phyloP scores from a whole-genome alignment of 73 alveolate species.

The Paramecium octaurelia region DNA sequence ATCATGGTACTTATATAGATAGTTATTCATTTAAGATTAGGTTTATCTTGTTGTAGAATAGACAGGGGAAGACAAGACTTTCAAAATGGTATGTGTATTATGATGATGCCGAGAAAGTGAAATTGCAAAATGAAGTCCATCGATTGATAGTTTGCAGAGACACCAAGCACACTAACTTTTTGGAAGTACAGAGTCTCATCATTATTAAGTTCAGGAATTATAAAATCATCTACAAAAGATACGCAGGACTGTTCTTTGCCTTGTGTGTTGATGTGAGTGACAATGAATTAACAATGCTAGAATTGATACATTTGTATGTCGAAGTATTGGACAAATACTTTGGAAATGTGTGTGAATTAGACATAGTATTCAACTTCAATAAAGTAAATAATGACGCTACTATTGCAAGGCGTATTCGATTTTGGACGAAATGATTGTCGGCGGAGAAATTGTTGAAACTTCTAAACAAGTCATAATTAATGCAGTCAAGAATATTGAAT shows the following conservation, averaged over 20 bases:
- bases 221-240: constrained; percentile 92
- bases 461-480: constrained; percentile 68
- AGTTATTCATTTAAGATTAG: constrained; percentile 65
- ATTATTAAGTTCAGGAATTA: constrained; percentile 75
- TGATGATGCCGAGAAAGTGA: constrained; percentile 78
- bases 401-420: constrained; percentile 86
- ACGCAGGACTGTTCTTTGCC: constrained; percentile 97
- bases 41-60: constrained; percentile 92
- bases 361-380: constrained; percentile 97
- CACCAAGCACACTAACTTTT: constrained; percentile 91
- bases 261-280: constrained; percentile 97
- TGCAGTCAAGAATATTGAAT: constrained; percentile 52
- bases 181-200: constrained; percentile 68
- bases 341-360: constrained; percentile 99
- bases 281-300: constrained; percentile 95
- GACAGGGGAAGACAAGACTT: constrained; percentile 96
- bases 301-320: constrained; percentile 93
- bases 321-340: constrained; percentile 96
- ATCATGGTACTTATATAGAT: background rate
- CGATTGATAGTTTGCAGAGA: constrained; percentile 89
- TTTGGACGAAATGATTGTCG: constrained; percentile 94
- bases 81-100: constrained; percentile 94
- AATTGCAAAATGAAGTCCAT: constrained; percentile 82
- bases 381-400: constrained; percentile 55
- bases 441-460: constrained; percentile 92